A percentile compares a stretch with the other conserved stretches of the same genome.
Evolutionary conservation across 768 basidiomycete species (phyloP).

Genomic region (Steccherinum ochraceum): DNA sequence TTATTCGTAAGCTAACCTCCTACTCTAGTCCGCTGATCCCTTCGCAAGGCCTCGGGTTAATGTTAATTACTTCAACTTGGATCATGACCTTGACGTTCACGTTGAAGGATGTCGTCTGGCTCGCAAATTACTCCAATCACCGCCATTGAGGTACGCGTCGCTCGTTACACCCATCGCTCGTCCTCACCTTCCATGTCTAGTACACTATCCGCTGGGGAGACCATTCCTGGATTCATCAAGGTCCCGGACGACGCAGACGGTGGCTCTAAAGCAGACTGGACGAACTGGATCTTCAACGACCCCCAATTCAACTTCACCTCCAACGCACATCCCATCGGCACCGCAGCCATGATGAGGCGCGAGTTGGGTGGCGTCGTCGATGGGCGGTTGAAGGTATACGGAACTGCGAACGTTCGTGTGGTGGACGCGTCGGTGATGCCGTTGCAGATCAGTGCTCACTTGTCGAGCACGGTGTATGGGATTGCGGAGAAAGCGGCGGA

Average conservation of each 20-base stretch:
- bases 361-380: constrained; percentile 41
- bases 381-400: constrained; percentile 45
- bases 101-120: constrained; percentile 40
- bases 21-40: constrained; percentile 35
- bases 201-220: constrained; percentile 35
- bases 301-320: not conserved
- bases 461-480: constrained; percentile 1
- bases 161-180: too few relatives aligned
- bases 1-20: not conserved
- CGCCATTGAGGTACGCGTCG: constrained; percentile 35
- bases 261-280: constrained; percentile 41
- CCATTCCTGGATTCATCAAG: constrained; percentile 32
- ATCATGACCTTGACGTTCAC: constrained; percentile 44
- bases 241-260: constrained; percentile 35
- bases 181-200: constrained; percentile 12
- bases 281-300: constrained; percentile 32
- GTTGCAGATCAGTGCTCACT: constrained; percentile 2
- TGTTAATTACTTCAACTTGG: constrained; percentile 45
- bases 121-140: constrained; percentile 34
- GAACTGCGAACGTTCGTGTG: constrained; percentile 46
- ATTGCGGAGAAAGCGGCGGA: constrained; percentile 6
- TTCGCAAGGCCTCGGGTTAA: constrained; percentile 40
- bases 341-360: constrained; percentile 1
- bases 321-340: not conserved
- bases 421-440: constrained; percentile 52